A percentile compares a stretch with the other conserved stretches of the same genome.
Conservation (phyloP, 2,329 filamentous ascomycete species). For the Cordyceps cicadae region DNA sequence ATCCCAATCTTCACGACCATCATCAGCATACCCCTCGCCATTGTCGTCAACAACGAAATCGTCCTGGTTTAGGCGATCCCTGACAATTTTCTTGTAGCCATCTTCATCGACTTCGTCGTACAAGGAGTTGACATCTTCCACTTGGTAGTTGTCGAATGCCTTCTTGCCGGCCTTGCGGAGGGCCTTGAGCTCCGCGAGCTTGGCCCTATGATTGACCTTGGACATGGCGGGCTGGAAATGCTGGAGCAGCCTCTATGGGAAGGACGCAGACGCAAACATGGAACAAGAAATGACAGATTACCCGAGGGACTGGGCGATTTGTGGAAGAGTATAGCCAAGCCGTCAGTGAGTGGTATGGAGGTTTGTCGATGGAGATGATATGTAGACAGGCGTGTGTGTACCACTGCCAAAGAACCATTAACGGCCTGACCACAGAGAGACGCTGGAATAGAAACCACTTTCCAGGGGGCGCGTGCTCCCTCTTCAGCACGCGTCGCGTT, state of each 20-base stretch:
- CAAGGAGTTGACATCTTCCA: slow-evolving; percentile 73
- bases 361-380: not conserved
- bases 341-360: not conserved
- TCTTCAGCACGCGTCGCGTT: slow-evolving; percentile 3
- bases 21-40: slow-evolving; percentile 92
- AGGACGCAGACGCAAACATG: slow-evolving; percentile 1
- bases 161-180: slow-evolving; percentile 87
- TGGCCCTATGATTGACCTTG: slow-evolving; percentile 34
- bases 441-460: not conserved
- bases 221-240: slow-evolving; percentile 24
- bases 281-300: not conserved
- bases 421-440: too few species aligned
- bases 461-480: not conserved
- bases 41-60: slow-evolving; percentile 99
- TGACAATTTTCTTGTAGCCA: slow-evolving; percentile 92
- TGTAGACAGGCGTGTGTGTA: slow-evolving; percentile 1
- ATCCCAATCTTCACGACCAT: slow-evolving; percentile 92
- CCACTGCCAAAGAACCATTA: too few species aligned
- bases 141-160: slow-evolving; percentile 75
- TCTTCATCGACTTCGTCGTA: slow-evolving; percentile 98
- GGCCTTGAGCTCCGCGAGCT: slow-evolving; percentile 71
- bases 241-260: not conserved
- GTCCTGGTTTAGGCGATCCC: slow-evolving; percentile 80
- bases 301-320: not conserved
- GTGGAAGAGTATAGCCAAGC: not conserved